These are phyloP conservation scores for Neurospora pannonica DNA, from an alignment of 495 filamentous ascomycete species.

Conservation along the genomic window DNA sequence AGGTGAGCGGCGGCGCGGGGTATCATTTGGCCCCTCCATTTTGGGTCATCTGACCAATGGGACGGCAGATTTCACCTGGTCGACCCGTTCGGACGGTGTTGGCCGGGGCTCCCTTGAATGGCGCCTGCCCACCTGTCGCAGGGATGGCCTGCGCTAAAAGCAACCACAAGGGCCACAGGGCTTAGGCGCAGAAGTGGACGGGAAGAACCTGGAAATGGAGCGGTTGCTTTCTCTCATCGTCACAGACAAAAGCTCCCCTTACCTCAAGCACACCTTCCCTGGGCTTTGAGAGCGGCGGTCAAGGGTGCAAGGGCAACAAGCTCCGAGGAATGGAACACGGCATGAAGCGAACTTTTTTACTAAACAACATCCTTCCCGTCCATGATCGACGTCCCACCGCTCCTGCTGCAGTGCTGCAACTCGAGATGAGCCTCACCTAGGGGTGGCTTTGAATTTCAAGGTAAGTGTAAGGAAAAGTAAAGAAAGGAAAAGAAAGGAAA, in stretches of 20 bases:
- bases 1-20: slow-evolving; percentile 11
- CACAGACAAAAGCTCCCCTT: neutral
- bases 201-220: neutral
- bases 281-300: neutral
- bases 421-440: neutral
- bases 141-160: neutral
- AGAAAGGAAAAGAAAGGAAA: no score
- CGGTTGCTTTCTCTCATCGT: neutral
- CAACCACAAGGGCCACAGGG: neutral
- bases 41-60: neutral
- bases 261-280: neutral
- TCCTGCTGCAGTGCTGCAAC: neutral
- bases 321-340: neutral
- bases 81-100: slow-evolving; percentile 9
- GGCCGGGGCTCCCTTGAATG: neutral
- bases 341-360: neutral
- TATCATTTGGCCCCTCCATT: neutral
- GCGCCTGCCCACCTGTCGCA: neutral
- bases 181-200: neutral
- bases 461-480: no score
- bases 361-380: neutral
- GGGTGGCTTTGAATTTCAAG: no score
- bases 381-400: neutral
- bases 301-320: neutral
- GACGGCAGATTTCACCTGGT: neutral